Base-by-base conservation (phyloP, 169 alveolate species). In the Amoebophrya sp. region DNA sequence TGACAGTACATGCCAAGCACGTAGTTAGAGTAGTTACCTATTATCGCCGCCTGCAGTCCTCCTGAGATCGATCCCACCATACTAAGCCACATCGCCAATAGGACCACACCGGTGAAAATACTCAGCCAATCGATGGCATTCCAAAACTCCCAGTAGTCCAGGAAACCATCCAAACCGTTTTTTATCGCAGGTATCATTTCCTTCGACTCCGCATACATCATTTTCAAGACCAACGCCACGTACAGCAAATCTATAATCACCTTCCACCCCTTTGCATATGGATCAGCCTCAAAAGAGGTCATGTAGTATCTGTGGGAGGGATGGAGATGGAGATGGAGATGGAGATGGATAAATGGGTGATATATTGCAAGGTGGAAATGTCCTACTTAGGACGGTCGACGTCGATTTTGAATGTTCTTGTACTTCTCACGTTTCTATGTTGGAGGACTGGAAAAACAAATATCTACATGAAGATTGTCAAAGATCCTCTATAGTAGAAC, bases 141-240 rank as follows among this genome's bases (percentile, higher is more conserved):
- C 83, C 83, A 65, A 36, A 65, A 65, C 26, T 65, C 83, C 83
- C 83, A 65, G 83, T 65, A 65, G 33, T 65, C 83, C 38, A 65
- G 83, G 26, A 65, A 65, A 29, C 83, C 83, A 26, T 65, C 83
- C 33, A 65, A 36, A 65, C 83, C 83, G 26, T 65, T 65, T 26
- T 65, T 65, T 29, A 65, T 65, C 36, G 83, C 83, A 29, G 83
- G 83, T 12, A 65, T 65, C 83, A 65, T 65, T 18, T 65, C 83
- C 83, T 65, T 65, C 83, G 83, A 65, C 83, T 65, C 83, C 36
- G 83, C 83, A 36, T 65, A 65, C 83, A 65, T 65, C 83, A 65
- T 65, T 36, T 65, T 65, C 83, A 65, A 26, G 36, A 65, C 83
- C 83, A 65, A 36, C 33, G 83, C 83, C 36, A 65, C 83, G 26